Conservation (phyloP, 164 flowering plant genomes). For the Euptelea pleiosperma region DNA sequence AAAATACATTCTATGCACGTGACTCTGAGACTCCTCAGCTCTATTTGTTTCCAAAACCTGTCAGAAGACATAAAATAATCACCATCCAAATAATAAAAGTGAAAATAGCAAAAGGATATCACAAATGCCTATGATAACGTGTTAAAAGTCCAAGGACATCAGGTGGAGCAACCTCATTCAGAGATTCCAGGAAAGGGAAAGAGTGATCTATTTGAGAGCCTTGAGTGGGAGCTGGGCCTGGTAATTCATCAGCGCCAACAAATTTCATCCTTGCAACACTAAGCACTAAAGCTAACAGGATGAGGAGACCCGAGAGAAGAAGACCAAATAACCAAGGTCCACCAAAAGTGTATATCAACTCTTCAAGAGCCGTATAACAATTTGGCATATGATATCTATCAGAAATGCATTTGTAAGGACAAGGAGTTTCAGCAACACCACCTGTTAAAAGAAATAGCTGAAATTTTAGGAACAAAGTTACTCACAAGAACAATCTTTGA, state of each 20-base stretch:
- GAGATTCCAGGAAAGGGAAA: conserved; percentile 86
- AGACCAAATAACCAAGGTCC: conserved; percentile 96
- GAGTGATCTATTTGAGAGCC: conserved; percentile 82
- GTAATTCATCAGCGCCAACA: conserved; percentile 70
- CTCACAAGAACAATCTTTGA: background rate
- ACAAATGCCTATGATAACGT: too few species aligned
- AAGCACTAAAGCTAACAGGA: conserved; percentile 79
- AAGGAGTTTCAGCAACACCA: conserved; percentile 78
- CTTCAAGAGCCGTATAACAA: conserved; percentile 92
- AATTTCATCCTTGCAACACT: conserved; percentile 92
- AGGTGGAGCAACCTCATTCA: conserved; percentile 66
- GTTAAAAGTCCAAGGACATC: background rate
- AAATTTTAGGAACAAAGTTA: conserved; percentile 4
- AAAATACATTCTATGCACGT: conserved; percentile 89
- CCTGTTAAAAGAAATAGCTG: conserved; percentile 44
- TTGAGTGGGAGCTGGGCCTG: conserved; percentile 58
- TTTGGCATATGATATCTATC: conserved; percentile 91
- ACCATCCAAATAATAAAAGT: background rate
- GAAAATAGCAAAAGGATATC: background rate
- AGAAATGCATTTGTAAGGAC: conserved; percentile 89
- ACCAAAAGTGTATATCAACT: conserved; percentile 88
- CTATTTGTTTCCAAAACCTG: conserved; percentile 91
- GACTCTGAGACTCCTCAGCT: conserved; percentile 82
- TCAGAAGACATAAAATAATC: conserved; percentile 9
- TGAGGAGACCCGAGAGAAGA: conserved; percentile 68